Percentiles rank a stretch among this genome's conserved stretches.
phyloP scores from a whole-genome alignment of 371 early-diverging fungal genomes.

The Mucor sp. region DNA sequence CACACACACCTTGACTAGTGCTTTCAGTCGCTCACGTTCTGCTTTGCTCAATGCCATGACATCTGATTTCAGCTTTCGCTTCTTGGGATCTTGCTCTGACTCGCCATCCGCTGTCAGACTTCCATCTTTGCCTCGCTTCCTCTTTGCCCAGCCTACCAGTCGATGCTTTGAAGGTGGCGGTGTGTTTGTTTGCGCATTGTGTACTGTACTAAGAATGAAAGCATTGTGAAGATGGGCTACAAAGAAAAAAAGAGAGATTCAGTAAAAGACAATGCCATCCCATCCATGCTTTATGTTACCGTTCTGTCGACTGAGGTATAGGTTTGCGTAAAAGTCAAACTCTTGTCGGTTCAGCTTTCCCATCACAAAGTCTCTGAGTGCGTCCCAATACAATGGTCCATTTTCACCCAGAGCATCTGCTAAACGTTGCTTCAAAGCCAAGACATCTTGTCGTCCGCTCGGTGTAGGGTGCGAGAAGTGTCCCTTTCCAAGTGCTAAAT shows the following conservation, averaged over 20 bases:
- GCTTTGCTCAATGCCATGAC: constrained; percentile 73
- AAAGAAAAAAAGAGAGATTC: not conserved
- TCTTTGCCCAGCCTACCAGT: constrained; percentile 65
- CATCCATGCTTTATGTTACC: constrained; percentile 42
- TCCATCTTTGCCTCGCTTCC: constrained; percentile 64
- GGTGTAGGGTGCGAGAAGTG: constrained; percentile 35
- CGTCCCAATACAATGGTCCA: constrained; percentile 79
- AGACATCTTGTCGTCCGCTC: constrained; percentile 69
- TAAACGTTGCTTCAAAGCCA: constrained; percentile 75
- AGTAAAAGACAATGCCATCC: not conserved
- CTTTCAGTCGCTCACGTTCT: constrained; percentile 70
- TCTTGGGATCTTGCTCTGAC: constrained; percentile 53
- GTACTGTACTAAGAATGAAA: constrained; percentile 78
- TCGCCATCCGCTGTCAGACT: constrained; percentile 34
- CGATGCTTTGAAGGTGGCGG: constrained; percentile 72
- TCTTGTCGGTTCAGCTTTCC: constrained; percentile 78
- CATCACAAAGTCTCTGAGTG: constrained; percentile 75
- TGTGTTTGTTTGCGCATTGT: constrained; percentile 73
- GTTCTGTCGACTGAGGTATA: constrained; percentile 66
- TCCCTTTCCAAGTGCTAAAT: constrained; percentile 4
- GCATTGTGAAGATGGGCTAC: constrained; percentile 78
- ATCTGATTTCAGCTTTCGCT: constrained; percentile 68
- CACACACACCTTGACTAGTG: constrained; percentile 55
- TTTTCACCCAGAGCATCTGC: constrained; percentile 81
- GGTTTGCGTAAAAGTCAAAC: constrained; percentile 78